These are phyloP conservation scores for Fraxinus pennsylvanica DNA, from an alignment of 257 asterid species.

Conservation along the genomic window DNA sequence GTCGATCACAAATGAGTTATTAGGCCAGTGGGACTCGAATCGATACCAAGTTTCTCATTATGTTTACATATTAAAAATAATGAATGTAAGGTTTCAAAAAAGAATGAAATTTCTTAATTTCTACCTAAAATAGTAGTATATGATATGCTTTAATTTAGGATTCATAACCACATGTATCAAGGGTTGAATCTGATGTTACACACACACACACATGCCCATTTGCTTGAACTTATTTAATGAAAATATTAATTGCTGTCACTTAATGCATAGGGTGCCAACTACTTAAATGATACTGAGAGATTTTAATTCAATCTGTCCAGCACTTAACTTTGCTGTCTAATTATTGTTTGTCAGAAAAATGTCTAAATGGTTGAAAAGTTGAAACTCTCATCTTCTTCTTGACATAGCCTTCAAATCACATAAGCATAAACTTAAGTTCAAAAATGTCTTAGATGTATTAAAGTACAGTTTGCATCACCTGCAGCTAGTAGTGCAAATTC, in stretches of 20 bases:
- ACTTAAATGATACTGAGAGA: slow-evolving; percentile 24
- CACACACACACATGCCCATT: slow-evolving; percentile 26
- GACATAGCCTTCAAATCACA: neutral
- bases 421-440: neutral
- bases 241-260: slow-evolving; percentile 4
- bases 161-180: slow-evolving; percentile 33
- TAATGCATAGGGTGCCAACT: slow-evolving; percentile 17
- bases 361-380: neutral
- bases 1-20: neutral
- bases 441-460: no score
- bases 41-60: neutral
- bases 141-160: slow-evolving; percentile 6
- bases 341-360: neutral
- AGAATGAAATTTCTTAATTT: neutral
- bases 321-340: neutral
- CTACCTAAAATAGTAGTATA: neutral
- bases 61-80: neutral
- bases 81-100: neutral
- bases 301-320: slow-evolving; percentile 15
- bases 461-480: no score
- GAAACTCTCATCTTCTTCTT: no score
- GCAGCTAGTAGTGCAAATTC: no score
- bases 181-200: slow-evolving; percentile 25
- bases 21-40: neutral
- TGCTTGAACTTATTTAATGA: slow-evolving; percentile 12